Percentiles rank a stretch among this genome's conserved stretches.
These are phyloP conservation scores for Lignosus rhinocerotis DNA, from an alignment of 1,284 basidiomycete genomes.

Conservation along the genomic window DNA sequence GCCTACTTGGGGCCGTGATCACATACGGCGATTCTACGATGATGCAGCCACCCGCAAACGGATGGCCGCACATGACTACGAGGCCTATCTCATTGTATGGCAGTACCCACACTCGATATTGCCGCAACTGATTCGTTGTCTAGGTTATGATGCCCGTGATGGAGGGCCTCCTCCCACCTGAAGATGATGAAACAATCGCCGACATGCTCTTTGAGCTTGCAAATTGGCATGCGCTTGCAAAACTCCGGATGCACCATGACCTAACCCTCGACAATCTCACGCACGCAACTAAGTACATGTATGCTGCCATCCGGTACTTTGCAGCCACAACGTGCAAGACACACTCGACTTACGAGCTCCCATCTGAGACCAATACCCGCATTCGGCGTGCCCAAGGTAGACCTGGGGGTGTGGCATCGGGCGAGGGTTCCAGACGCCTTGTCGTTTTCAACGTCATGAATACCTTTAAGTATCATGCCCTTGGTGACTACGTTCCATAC, in stretches of 20 bases:
- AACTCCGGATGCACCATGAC: conserved; percentile 34
- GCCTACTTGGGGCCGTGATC: conserved; percentile 31
- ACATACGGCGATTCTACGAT: conserved; percentile 28
- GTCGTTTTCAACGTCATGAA: conserved; percentile 24
- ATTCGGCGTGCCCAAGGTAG: not conserved
- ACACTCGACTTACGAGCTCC: conserved; percentile 32
- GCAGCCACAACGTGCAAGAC: conserved; percentile 6
- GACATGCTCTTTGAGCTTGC: conserved; percentile 30
- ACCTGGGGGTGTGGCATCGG: not conserved
- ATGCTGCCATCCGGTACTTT: conserved; percentile 24
- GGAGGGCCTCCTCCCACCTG: conserved; percentile 30
- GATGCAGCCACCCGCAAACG: conserved; percentile 31
- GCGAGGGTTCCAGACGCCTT: not conserved
- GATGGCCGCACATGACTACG: conserved; percentile 32
- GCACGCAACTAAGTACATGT: conserved; percentile 18
- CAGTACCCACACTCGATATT: not conserved
- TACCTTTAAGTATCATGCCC: conserved; percentile 36
- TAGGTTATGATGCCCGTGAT: conserved; percentile 32
- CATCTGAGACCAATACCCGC: conserved; percentile 26
- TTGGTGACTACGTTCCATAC: conserved; percentile 34
- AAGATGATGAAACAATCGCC: conserved; percentile 13
- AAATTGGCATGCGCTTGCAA: conserved; percentile 35
- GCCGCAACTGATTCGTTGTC: not conserved
- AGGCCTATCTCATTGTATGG: conserved; percentile 30
- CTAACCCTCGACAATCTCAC: conserved; percentile 24